Conservation (phyloP, 805 yeast genomes). For the Clavispora fructus region DNA sequence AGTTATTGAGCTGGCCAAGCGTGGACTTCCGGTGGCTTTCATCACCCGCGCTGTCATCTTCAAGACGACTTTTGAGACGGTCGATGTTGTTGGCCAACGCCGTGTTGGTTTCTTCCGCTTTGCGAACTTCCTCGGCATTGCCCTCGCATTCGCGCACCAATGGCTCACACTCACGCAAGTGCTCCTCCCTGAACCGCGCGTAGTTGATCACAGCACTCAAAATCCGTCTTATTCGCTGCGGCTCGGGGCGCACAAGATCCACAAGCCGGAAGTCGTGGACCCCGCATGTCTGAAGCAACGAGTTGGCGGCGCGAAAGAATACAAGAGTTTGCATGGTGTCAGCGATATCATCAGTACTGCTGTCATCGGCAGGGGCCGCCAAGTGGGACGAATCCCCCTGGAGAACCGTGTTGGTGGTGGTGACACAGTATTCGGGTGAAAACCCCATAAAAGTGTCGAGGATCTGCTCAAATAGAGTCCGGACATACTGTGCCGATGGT, state of each 20-base stretch:
- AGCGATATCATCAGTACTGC: constrained; percentile 23
- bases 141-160: constrained; percentile 51
- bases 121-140: constrained; percentile 36
- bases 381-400: constrained; percentile 4
- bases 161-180: constrained; percentile 63
- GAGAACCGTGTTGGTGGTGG: constrained; percentile 18
- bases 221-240: constrained; percentile 55
- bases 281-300: constrained; percentile 68
- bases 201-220: constrained; percentile 81
- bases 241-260: constrained; percentile 78
- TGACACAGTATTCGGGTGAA: constrained; percentile 20
- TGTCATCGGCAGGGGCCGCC: background rate
- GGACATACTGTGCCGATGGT: constrained; percentile 55
- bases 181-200: constrained; percentile 78
- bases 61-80: constrained; percentile 12
- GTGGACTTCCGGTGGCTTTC: constrained; percentile 27
- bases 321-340: constrained; percentile 41
- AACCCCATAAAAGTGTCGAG: constrained; percentile 57
- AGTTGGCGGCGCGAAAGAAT: constrained; percentile 53
- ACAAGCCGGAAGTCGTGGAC: constrained; percentile 68
- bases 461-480: constrained; percentile 53
- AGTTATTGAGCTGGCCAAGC: constrained; percentile 35
- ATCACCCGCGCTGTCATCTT: constrained; percentile 28
- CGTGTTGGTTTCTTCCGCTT: constrained; percentile 20
- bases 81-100: constrained; percentile 8